Percentiles rank a stretch among this genome's conserved stretches.
Evolutionary conservation across 345 rosid genomes (phyloP).

Genomic region (Salix udensis): DNA sequence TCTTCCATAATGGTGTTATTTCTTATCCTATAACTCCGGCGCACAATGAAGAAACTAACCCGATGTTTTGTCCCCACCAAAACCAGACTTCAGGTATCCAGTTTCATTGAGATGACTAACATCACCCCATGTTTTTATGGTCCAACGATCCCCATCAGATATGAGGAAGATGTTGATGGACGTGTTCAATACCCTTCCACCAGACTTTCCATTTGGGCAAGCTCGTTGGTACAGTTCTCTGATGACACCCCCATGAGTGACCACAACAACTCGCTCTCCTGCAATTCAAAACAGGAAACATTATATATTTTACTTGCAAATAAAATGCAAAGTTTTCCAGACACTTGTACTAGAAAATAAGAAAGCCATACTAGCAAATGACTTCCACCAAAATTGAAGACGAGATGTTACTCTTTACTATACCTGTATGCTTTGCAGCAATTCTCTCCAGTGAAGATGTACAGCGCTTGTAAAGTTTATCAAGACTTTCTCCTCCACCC

Average conservation of each 20-base stretch:
- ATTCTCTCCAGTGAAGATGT: conserved; percentile 62
- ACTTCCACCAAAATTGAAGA: too few relatives aligned
- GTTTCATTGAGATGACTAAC: conserved; percentile 51
- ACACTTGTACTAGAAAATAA: too few relatives aligned
- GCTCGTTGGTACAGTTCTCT: conserved; percentile 60
- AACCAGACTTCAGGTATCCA: conserved; percentile 48
- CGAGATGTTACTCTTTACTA: background rate
- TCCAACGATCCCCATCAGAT: conserved; percentile 49
- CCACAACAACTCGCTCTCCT: conserved; percentile 68
- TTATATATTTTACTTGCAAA: background rate
- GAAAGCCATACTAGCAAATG: too few relatives aligned
- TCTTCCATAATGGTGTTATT: background rate
- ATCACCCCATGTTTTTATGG: conserved; percentile 53
- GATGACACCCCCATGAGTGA: conserved; percentile 74
- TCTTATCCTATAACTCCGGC: background rate
- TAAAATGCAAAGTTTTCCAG: background rate
- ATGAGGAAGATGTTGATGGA: conserved; percentile 62
- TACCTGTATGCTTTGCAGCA: conserved; percentile 65
- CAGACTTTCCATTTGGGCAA: conserved; percentile 43
- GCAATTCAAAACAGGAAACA: conserved; percentile 8
- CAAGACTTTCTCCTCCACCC: conserved; percentile 92
- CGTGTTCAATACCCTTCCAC: conserved; percentile 55
- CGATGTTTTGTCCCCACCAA: conserved; percentile 72
- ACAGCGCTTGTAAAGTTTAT: conserved; percentile 62
- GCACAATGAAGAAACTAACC: conserved; percentile 32